A percentile compares a stretch with the other conserved stretches of the same genome.
Conservation (phyloP, 2,329 filamentous ascomycete genomes). For the Pseudocercospora ulei region DNA sequence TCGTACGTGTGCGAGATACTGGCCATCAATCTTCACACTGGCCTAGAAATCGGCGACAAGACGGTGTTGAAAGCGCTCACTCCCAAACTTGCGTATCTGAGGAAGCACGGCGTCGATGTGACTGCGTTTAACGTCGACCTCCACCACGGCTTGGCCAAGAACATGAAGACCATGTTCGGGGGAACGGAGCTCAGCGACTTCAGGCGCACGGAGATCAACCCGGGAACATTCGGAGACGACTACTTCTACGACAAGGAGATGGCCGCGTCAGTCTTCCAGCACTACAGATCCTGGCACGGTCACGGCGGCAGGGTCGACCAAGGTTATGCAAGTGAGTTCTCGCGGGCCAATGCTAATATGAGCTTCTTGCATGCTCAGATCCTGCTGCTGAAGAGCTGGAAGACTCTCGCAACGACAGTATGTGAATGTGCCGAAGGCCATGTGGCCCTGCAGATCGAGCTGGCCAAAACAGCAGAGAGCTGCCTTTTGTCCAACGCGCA, state of each 20-base stretch:
- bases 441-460: slow-evolving; percentile 53
- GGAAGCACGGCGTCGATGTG: slow-evolving; percentile 67
- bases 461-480: slow-evolving; percentile 64
- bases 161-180: slow-evolving; percentile 69
- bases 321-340: slow-evolving; percentile 74
- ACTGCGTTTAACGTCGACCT: slow-evolving; percentile 77
- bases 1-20: slow-evolving; percentile 78
- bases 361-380: slow-evolving; percentile 89
- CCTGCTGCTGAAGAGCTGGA: slow-evolving; percentile 78
- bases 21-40: slow-evolving; percentile 80
- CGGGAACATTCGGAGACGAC: slow-evolving; percentile 51
- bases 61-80: slow-evolving; percentile 61
- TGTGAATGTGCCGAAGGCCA: slow-evolving; percentile 52
- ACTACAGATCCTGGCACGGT: slow-evolving; percentile 69
- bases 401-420: slow-evolving; percentile 74
- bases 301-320: slow-evolving; percentile 42
- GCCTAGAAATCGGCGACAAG: slow-evolving; percentile 63
- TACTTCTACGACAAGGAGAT: slow-evolving; percentile 79
- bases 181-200: slow-evolving; percentile 67
- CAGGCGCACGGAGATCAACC: slow-evolving; percentile 57
- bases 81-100: slow-evolving; percentile 66
- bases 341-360: slow-evolving; percentile 78
- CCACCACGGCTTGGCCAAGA: slow-evolving; percentile 73
- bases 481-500: slow-evolving; percentile 70
- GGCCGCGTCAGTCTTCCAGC: slow-evolving; percentile 64